Evolutionary conservation across 2,329 filamentous ascomycete genomes (phyloP), one percentile per base, ranked within the genome.

Genomic region (Neofusicoccum parvum): DNA sequence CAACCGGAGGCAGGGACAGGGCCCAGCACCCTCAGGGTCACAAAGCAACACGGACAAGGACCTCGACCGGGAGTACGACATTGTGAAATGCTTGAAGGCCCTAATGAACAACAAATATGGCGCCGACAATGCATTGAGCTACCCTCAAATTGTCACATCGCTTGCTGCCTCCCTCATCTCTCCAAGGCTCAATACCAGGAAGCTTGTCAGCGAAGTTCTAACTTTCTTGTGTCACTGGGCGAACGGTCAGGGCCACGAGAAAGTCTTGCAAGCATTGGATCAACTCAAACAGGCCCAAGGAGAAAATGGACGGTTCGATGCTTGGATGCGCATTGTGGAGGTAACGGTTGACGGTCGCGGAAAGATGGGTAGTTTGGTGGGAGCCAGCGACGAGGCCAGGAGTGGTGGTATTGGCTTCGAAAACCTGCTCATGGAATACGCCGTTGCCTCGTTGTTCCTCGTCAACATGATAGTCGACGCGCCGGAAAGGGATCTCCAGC

Each of bases 81-180:
- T 99, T 68, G 88, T 97, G 75, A 99, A 99, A 81, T 98, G 95
- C 81, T 80, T 99, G 66, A 98, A 98, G 82, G 93, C 94, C 37
- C 81, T 98, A 66, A 96, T 98, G 91, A 99, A 99, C 87, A 99
- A 97, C 86, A 97, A 97, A 77, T 98, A 96, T 77, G 95, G 95
- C 68, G 95, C 95, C 68, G 95, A 99, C 76, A 94, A 99, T 84
- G 95, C 95, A 17, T 83, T 99, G 65, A 84, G 88, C 67, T 94
- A 98, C 75, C 91, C 95, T 74, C 92, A 94, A 75, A 92, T 98
- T 68, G 90, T 97, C 68, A 88, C 96, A 65, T 92, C 95, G 1
- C 84, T 99, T 50, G 92, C 90, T 58, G 93, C 88, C 23, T 97
- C 92, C 41, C 83, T 99, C 65, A 92, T 94, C 62, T 97, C 94